Conservation (phyloP, 495 filamentous ascomycete species). For the Umbilicaria muhlenbergii region DNA sequence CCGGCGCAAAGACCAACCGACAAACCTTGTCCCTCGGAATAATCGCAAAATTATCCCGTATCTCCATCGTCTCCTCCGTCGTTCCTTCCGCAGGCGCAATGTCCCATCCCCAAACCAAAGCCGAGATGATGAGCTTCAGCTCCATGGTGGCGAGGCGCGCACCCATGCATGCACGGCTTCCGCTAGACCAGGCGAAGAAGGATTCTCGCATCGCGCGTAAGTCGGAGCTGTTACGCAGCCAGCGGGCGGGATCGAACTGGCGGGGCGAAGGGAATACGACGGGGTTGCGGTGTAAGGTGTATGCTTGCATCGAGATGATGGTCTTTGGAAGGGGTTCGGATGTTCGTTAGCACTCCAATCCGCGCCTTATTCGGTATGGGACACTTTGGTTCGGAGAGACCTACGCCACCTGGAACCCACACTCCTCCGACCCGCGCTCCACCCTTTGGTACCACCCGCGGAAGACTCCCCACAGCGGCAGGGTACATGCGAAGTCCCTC, state of each 20-base stretch:
- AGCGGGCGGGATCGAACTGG: constrained; percentile 5
- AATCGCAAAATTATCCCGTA: constrained; percentile 3
- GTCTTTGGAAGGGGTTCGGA: background rate
- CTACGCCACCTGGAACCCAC: constrained; percentile 3
- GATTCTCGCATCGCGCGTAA: constrained; percentile 3
- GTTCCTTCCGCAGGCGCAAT: constrained; percentile 3
- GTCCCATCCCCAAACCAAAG: constrained; percentile 5
- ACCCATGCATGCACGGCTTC: constrained; percentile 4
- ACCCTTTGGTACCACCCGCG: constrained; percentile 2
- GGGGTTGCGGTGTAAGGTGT: constrained; percentile 2
- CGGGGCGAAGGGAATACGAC: constrained; percentile 3
- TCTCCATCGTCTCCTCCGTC: constrained; percentile 3
- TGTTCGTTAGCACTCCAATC: background rate
- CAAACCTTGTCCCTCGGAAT: constrained; percentile 4
- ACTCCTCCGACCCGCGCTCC: constrained; percentile 1
- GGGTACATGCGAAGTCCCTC: constrained; percentile 6
- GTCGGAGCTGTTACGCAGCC: constrained; percentile 1
- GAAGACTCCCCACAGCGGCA: constrained; percentile 3
- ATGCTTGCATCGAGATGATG: constrained; percentile 1
- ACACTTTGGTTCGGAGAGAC: background rate
- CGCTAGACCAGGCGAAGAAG: constrained; percentile 6
- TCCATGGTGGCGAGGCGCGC: constrained; percentile 4
- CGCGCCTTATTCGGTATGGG: no score
- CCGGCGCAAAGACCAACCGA: constrained; percentile 1
- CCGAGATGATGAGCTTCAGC: constrained; percentile 4